Base-by-base conservation (phyloP, 116 monocot species). In the Dioscorea cayenensis region DNA sequence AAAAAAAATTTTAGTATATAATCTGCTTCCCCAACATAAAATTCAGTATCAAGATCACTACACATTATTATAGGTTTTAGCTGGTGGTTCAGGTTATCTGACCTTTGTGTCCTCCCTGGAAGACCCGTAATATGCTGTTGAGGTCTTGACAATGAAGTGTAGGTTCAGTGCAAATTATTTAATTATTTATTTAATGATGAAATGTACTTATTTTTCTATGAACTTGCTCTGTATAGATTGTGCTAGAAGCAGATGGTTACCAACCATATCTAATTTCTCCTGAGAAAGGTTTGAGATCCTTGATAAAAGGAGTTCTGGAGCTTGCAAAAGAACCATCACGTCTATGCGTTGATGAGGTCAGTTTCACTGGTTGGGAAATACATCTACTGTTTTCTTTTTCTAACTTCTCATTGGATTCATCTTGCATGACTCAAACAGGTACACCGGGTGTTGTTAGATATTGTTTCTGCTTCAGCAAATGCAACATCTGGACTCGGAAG, bases 331-430 rank as follows among this genome's bases (percentile, higher is more conserved):
- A 96, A 73, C 96, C 96, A 50, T 92, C 93, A 35, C 93, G 93
- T 2, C 88, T 96, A 60, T 96, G 96, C 83, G 96, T 96, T 43
- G 96, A 96, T 84, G 96, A 96, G 96, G 96, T 96, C 75, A 73
- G 48, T 1, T 63, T 8, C n/a, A 5, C 55, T n/a, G 17, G 0
- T 55, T 18, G 55, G 55, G 17, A 3, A 16, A 55, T 16, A 18
- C 0, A 3, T 55, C 55, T 55, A n/a, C 36, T 70, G 16, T 14
- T 18, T 8, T 70, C 14, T 69, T 20, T 38, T 27, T 25, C 23
- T 51, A 7, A 21, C 23, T 69, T 7, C 5, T 62, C 20, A 32
- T 55, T 55, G 16, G 55, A 19, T 25, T 62, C 28, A 38, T 37
- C 20, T 17, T 5, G 9, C 2, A 48, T 66, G 55, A 10, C 25